Evolutionary conservation across 306 rosid genomes (phyloP), one percentile per base, ranked within the genome.

Genomic region (Corylus heterophylla): DNA sequence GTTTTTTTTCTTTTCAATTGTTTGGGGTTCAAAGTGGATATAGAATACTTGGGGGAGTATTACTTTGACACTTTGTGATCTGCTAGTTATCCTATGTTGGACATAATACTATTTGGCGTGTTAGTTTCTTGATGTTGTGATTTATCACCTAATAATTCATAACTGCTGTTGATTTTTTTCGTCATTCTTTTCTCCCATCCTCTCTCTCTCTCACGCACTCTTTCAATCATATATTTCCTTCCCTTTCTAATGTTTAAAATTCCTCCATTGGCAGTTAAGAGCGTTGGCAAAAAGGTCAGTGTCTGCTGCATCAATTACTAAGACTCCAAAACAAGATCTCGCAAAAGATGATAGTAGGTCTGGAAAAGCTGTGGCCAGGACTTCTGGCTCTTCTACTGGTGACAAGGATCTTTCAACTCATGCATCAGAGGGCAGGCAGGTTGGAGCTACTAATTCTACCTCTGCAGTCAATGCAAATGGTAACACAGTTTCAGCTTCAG

Each of bases 281-380:
- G 76, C 81, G 76, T 83, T 90, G 69, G 82, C 87, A 47, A 95
- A 93, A 84, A 93, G 97, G 29, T 75, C 94, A 20, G 84, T 48
- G 76, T 77, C 94, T 75, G 81, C 88, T 77, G 91, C 87, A 31
- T 85, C 92, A n/a, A 86, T 90, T 67, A 74, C 83, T 37, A 95
- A 91, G 87, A 72, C 90, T 14, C 79, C 88, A 20, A 95, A 93
- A 82, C 99, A 91, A 85, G 98, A 95, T 81, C 73, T 81, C 77
- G 49, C 75, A 44, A 95, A 95, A 89, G 99, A 89, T 69, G 99
- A 95, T 61, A 76, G 80, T 76, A 93, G 94, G 83, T 84, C 98
- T 77, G 93, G 91, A 71, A 95, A 95, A 90, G 84, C 84, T 76
- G 79, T 82, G 74, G 79, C 87, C 48, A 89, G 88, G 82, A 75